A percentile compares a stretch with the other conserved stretches of the same genome.
Evolutionary conservation across 495 filamentous ascomycete species (phyloP).

Genomic region (Achaetomiella virescens): DNA sequence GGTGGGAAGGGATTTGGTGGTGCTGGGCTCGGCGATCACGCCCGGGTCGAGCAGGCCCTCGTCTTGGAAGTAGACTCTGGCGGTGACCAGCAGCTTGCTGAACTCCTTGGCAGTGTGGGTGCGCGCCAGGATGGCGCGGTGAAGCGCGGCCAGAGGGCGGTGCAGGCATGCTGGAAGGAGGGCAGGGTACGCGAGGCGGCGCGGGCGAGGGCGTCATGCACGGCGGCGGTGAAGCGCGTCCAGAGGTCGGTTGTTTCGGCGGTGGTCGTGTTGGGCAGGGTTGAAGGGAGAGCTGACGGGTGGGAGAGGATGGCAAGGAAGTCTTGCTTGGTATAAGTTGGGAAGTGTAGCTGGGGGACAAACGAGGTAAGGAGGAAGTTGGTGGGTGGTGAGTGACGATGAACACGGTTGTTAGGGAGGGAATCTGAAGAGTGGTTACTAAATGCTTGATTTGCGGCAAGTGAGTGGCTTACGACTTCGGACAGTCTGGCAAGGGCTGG

Average conservation of each 20-base stretch:
- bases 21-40: constrained; percentile 47
- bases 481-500: constrained; percentile 48
- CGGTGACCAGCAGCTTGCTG: constrained; percentile 67
- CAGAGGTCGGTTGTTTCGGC: constrained; percentile 60
- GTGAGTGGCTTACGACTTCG: constrained; percentile 24
- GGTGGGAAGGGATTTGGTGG: constrained; percentile 9
- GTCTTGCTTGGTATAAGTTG: constrained; percentile 75
- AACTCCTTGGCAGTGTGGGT: constrained; percentile 70
- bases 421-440: constrained; percentile 55
- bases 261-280: constrained; percentile 34
- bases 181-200: constrained; percentile 59
- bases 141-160: constrained; percentile 64
- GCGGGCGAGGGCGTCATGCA: constrained; percentile 67
- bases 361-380: constrained; percentile 65
- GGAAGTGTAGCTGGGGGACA: constrained; percentile 75
- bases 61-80: constrained; percentile 67
- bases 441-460: background rate
- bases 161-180: constrained; percentile 50
- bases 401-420: constrained; percentile 69
- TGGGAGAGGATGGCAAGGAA: constrained; percentile 62
- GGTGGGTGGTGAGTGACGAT: constrained; percentile 67
- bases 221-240: constrained; percentile 65
- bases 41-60: constrained; percentile 65
- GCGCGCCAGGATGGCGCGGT: constrained; percentile 59
- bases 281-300: constrained; percentile 22